Evolutionary conservation across 1,284 basidiomycete species (phyloP).

Genomic region (Puccinia triticina): DNA sequence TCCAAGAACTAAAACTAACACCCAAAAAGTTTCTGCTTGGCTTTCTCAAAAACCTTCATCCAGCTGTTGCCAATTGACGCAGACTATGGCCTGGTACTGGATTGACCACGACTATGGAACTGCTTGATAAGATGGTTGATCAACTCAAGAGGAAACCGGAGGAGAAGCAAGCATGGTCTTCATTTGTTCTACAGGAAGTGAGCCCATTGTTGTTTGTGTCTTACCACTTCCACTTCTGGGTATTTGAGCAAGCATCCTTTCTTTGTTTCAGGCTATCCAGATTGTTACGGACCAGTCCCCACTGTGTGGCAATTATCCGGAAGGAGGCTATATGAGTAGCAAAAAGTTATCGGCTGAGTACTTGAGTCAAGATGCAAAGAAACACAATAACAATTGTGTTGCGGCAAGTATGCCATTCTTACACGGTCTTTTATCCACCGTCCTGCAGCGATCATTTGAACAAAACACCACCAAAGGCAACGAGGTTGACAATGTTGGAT

Average conservation of each 20-base stretch:
- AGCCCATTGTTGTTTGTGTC: too few relatives aligned
- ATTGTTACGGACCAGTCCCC: background rate
- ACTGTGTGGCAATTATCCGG: background rate
- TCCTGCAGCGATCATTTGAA: background rate
- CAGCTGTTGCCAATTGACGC: background rate
- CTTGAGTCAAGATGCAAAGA: background rate
- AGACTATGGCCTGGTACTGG: background rate
- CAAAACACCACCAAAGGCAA: background rate
- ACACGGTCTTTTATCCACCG: background rate
- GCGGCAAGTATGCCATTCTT: background rate
- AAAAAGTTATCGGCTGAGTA: background rate
- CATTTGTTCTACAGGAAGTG: background rate
- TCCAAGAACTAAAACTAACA: background rate
- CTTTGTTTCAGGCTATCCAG: background rate
- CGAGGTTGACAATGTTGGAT: background rate
- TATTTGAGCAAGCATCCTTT: background rate
- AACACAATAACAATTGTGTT: background rate
- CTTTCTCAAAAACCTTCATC: background rate
- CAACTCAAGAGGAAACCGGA: background rate
- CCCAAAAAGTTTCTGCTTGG: conserved; percentile 6
- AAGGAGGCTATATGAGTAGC: background rate
- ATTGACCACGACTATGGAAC: background rate
- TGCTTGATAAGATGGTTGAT: background rate
- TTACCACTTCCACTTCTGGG: too few relatives aligned
- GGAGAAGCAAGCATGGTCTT: background rate